Conservation (phyloP, 768 basidiomycete genomes). For the Termitomyces titanicus region DNA sequence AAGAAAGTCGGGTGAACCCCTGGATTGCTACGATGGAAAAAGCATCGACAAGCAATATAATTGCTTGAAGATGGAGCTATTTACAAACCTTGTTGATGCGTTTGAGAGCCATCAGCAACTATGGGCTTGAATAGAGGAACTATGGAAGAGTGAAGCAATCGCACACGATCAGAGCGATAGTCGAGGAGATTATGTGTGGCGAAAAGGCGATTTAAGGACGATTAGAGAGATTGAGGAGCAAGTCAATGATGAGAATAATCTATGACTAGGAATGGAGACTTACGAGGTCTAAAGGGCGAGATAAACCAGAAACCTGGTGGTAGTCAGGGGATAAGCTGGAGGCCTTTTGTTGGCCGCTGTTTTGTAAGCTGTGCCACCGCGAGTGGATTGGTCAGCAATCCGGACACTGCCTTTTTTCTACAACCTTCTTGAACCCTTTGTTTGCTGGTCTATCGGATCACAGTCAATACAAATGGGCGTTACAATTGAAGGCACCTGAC, state of each 20-base stretch:
- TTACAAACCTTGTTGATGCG: conserved; percentile 94
- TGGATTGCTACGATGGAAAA: conserved; percentile 9
- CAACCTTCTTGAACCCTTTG: conserved; percentile 9
- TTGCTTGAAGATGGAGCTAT: conserved; percentile 3
- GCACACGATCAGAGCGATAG: conserved; percentile 39
- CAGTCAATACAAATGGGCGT: not conserved
- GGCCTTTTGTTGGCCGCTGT: conserved; percentile 37
- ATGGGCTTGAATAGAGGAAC: conserved; percentile 27
- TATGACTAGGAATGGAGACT: conserved; percentile 18
- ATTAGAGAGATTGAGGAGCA: conserved; percentile 20
- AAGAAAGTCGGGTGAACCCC: conserved; percentile 18
- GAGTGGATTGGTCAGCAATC: conserved; percentile 34
- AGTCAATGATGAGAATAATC: conserved; percentile 14
- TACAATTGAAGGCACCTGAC: no score
- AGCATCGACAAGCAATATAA: conserved; percentile 7
- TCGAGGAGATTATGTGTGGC: conserved; percentile 15
- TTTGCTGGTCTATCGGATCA: conserved; percentile 13
- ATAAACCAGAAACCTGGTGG: conserved; percentile 35
- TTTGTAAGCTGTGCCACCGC: conserved; percentile 37
- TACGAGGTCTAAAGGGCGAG: conserved; percentile 28
- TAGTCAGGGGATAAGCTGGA: conserved; percentile 49
- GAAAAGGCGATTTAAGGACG: conserved; percentile 29
- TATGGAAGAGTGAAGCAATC: conserved; percentile 31
- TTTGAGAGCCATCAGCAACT: conserved; percentile 82
- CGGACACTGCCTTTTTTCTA: conserved; percentile 17